A percentile compares a stretch with the other conserved stretches of the same genome.
These are phyloP conservation scores for Ormosia emarginata DNA, from an alignment of 306 rosid species.

Conservation along the genomic window DNA sequence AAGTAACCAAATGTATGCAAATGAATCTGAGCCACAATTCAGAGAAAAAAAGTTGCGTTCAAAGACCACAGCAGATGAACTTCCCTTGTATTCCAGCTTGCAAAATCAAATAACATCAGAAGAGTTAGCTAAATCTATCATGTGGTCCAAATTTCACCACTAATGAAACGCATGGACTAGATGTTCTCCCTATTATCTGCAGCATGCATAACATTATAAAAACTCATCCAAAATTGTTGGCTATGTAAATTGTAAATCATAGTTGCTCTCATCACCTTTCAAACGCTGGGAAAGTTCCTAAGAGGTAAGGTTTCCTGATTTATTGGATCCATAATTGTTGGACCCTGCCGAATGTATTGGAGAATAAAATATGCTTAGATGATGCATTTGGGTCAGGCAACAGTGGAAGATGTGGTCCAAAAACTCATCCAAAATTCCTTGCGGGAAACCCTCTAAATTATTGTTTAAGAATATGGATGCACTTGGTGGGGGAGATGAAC, in stretches of 20 bases:
- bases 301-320: conserved; percentile 5
- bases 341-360: neutral
- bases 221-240: neutral
- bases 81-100: neutral
- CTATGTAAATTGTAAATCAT: neutral
- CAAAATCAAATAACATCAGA: neutral
- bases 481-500: conserved; percentile 14
- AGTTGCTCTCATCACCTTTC: neutral
- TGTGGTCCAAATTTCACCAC: neutral
- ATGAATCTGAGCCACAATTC: neutral
- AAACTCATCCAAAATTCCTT: conserved; percentile 13
- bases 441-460: conserved; percentile 17
- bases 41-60: neutral
- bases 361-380: neutral
- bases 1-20: neutral
- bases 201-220: neutral
- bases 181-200: neutral
- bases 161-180: neutral
- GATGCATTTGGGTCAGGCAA: neutral
- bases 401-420: conserved; percentile 19
- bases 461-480: neutral
- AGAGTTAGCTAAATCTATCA: neutral
- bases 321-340: conserved; percentile 19
- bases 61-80: neutral
- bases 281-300: neutral